Conservation (phyloP, 2,329 filamentous ascomycete species). For the Talaromyces sp. region DNA sequence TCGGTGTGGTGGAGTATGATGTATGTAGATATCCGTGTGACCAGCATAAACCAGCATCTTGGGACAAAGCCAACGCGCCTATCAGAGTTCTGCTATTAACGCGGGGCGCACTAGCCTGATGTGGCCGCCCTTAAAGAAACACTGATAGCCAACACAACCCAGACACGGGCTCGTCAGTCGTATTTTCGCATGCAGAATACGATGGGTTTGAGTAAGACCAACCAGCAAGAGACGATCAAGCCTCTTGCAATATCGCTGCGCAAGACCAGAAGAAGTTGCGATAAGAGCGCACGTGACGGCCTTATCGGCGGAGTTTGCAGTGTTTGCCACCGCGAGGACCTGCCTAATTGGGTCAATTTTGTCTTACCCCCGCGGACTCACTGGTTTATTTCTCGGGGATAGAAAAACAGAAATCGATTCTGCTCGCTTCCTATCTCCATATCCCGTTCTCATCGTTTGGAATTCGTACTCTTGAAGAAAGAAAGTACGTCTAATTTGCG, state of each 20-base stretch:
- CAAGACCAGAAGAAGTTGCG: not conserved
- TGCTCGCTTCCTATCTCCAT: not conserved
- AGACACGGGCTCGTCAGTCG: not conserved
- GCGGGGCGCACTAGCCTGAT: not conserved
- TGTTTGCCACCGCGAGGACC: conserved; percentile 7
- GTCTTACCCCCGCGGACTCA: not conserved
- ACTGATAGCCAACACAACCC: not conserved
- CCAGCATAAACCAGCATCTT: not conserved
- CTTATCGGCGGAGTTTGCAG: not conserved
- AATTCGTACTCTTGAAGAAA: not conserved
- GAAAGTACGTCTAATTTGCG: not conserved
- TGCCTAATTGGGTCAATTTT: conserved; percentile 2
- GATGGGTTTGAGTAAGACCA: not conserved
- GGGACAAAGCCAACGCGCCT: not conserved
- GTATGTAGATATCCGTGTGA: not conserved
- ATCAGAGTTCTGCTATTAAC: not conserved
- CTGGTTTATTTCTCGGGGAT: not conserved
- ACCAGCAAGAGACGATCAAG: not conserved
- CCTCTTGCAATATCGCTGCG: not conserved
- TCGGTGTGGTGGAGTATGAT: not conserved
- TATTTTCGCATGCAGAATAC: not conserved
- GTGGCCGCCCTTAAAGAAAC: not conserved
- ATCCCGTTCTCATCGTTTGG: not conserved
- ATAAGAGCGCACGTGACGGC: not conserved
- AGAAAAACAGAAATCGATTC: not conserved